phyloP scores from a whole-genome alignment of 345 rosid species.

The Lenwebbia sp. region DNA sequence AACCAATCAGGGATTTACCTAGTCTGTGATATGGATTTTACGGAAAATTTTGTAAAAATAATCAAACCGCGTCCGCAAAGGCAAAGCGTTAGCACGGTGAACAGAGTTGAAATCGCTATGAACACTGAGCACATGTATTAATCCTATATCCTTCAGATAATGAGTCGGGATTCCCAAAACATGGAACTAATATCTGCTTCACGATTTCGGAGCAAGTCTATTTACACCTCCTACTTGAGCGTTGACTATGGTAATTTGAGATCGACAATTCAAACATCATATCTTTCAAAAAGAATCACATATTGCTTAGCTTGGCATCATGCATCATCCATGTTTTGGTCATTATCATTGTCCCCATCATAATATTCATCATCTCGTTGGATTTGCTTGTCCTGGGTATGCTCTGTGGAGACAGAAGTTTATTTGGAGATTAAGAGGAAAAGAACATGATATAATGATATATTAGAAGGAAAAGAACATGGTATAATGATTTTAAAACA shows the following conservation, averaged over 20 bases:
- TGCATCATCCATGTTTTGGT: conserved; percentile 35
- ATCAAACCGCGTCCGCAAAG: neutral
- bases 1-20: neutral
- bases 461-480: neutral
- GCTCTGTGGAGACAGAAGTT: conserved; percentile 43
- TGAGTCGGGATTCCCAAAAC: neutral
- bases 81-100: neutral
- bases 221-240: neutral
- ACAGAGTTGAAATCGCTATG: neutral
- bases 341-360: conserved; percentile 81
- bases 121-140: neutral
- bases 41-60: neutral
- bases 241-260: neutral
- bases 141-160: neutral
- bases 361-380: conserved; percentile 89
- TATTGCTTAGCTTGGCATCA: neutral
- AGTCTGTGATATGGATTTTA: neutral
- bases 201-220: neutral
- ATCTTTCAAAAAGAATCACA: neutral
- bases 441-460: neutral
- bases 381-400: conserved; percentile 73
- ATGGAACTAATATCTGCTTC: neutral
- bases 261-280: neutral
- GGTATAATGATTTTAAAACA: neutral
- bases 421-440: neutral